Base-by-base conservation (phyloP, 2,329 filamentous ascomycete species). In the Pseudocercospora crystallina region DNA sequence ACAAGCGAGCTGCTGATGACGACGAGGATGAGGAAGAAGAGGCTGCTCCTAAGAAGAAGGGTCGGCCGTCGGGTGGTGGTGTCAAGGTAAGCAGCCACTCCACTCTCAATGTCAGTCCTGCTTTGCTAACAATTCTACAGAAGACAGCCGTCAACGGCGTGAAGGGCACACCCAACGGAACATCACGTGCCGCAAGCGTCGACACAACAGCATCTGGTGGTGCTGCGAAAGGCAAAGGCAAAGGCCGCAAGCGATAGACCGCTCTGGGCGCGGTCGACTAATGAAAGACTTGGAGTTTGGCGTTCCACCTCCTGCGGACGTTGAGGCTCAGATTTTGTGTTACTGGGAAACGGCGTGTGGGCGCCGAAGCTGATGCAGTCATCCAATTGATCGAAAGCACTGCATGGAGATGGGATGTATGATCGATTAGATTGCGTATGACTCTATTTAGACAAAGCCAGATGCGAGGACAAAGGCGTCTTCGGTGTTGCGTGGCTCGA, bases 121-220 rank as follows among this genome's bases (percentile, higher is more conserved):
- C 12, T 31, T 17, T 38, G 46, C 58, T 57, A 39, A 56, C 46
- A 49, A 13, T 5, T 5, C 29, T 30, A 58, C 68, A 97, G 91
- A 96, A 96, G 72, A 97, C 97, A 75, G 85, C 89, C 45, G 81
- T 96, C 41, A 94, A 96, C 62, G 89, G 85, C 40, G 83, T 96
- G 66, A 96, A 96, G 72, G 84, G 81, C 32, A 87, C 82, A 49
- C 94, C 90, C 1, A 81, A 86, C 4, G 80, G 85, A 5, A 87
- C 86, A 0, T 96, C 91, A 5, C 82, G 94, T 57, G 91, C 91
- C 12, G 92, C 86, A 5, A 97, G 94, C 68, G 90, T 96, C 20
- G 84, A 82, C 30, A 96, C 91, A 1, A 89, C 81, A 38, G 80
- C 78, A 33, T 87, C 86, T 5, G 75, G 73, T 52, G 65, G 76